Evolutionary conservation across 164 flowering plant genomes (phyloP), one percentile per base, ranked within the genome.

Genomic region (Nymphaea colorata): DNA sequence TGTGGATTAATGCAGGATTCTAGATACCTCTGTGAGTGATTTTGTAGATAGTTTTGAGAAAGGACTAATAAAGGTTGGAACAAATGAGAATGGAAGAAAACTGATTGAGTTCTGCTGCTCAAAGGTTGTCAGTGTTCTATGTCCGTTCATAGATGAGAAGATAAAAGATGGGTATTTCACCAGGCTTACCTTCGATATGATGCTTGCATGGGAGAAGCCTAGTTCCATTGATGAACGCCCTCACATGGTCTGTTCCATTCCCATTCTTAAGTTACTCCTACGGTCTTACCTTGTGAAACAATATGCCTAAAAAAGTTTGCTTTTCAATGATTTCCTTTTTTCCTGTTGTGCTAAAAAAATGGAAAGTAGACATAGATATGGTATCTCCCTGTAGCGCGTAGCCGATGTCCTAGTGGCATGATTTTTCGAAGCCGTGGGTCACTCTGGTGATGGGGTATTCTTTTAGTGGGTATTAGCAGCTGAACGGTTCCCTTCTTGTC

Each of bases 161-260:
- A 84, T 88, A n/a, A 67, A 36, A 55, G 85, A 90, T 77, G 91
- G 89, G 4, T 80, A 83, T 0, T 90, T 85, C 57, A 87, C 86
- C 73, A 81, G 93, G 41, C 76, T 91, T 72, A 85, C 91, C 3
- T 95, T 85, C 44, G 94, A 90, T 71, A 85, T 88, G 91, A 94
- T 91, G 98, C 87, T 90, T 55, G 89, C 98, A 25, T 90, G 96
- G 97, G 90, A 87, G 74, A 79, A 42, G 70, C 93, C 96, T 14
- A 81, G 75, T 69, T 71, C 84, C 3, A 63, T 65, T 0, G 84
- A 84, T 45, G 84, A 87, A 60, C 79, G 82, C 25, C 55, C 82
- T 4, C 41, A 68, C 45, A 43, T 47, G 74, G 86, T 86, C 65
- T 57, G 72, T 47, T 41, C 36, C 36, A 25, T 25, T 67, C 3